Evolutionary conservation across 2,329 filamentous ascomycete species (phyloP).

Genomic region (Colletotrichum echinochloae): DNA sequence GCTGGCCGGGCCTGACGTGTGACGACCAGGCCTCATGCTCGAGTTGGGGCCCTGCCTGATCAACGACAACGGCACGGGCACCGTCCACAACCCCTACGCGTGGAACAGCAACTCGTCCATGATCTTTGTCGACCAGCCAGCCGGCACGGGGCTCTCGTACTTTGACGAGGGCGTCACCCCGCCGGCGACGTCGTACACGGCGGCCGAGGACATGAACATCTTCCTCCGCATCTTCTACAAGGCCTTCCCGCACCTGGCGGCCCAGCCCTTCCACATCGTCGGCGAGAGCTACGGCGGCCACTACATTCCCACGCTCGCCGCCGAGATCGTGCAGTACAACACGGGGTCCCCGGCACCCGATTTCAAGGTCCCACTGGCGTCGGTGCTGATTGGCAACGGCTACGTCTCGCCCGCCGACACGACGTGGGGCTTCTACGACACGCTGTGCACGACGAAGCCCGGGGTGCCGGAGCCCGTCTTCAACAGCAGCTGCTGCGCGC

Average conservation of each 20-base stretch:
- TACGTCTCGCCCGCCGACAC: constrained; percentile 48
- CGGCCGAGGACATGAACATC: constrained; percentile 60
- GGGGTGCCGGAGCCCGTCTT: constrained; percentile 41
- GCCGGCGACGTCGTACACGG: constrained; percentile 54
- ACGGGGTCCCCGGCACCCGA: constrained; percentile 51
- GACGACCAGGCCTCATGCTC: constrained; percentile 25
- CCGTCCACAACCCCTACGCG: constrained; percentile 38
- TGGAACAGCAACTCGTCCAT: constrained; percentile 49
- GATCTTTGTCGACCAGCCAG: constrained; percentile 62
- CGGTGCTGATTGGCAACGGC: constrained; percentile 60
- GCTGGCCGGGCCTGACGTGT: background rate
- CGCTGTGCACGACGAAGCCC: constrained; percentile 41
- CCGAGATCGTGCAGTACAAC: constrained; percentile 59
- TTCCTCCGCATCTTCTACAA: constrained; percentile 62
- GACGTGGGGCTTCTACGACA: constrained; percentile 42
- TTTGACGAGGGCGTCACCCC: constrained; percentile 42
- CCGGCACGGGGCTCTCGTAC: constrained; percentile 70
- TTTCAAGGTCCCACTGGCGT: constrained; percentile 56
- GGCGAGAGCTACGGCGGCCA: constrained; percentile 64
- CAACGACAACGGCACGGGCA: constrained; percentile 30
- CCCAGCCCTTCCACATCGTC: constrained; percentile 58
- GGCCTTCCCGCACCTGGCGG: constrained; percentile 55
- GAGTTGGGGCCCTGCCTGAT: constrained; percentile 42
- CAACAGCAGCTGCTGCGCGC: constrained; percentile 41
- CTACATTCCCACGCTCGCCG: constrained; percentile 59